phyloP scores from a whole-genome alignment of 345 rosid genomes.

The Aquilaria malaccensis region DNA sequence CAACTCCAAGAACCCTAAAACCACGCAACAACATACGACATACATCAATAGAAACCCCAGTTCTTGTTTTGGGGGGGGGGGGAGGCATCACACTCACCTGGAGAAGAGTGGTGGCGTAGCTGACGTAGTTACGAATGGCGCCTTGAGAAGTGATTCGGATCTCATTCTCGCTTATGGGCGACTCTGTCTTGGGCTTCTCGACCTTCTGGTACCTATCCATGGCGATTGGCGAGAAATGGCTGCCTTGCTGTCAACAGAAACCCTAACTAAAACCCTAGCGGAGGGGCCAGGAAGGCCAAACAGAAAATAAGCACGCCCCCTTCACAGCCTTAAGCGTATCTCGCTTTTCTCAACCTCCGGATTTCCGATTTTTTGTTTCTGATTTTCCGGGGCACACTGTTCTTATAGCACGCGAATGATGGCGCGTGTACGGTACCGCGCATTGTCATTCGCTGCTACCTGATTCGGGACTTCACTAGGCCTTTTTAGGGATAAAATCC shows the following conservation, averaged over 20 bases:
- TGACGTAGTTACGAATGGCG: constrained; percentile 79
- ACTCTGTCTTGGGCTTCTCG: constrained; percentile 56
- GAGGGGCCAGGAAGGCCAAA: constrained; percentile 16
- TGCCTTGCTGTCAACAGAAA: constrained; percentile 16
- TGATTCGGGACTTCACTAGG: too few relatives aligned
- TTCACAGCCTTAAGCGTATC: neutral
- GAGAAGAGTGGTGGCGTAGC: constrained; percentile 73
- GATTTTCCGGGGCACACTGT: too few relatives aligned
- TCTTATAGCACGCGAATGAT: too few relatives aligned
- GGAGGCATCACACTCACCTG: constrained; percentile 32
- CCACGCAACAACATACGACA: neutral
- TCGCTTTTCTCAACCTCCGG: neutral
- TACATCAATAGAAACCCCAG: neutral
- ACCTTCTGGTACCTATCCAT: constrained; percentile 93
- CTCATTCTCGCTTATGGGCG: constrained; percentile 85
- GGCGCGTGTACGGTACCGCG: too few relatives aligned
- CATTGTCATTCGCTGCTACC: too few relatives aligned
- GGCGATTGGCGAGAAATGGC: neutral
- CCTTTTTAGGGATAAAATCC: too few relatives aligned
- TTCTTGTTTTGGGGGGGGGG: neutral
- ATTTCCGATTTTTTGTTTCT: neutral
- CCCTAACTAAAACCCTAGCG: constrained; percentile 43
- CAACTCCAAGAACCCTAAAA: neutral
- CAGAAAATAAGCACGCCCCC: neutral
- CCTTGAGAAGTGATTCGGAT: constrained; percentile 91